Conservation (phyloP, 2,329 filamentous ascomycete species). For the Neoarthrinium moseri region DNA sequence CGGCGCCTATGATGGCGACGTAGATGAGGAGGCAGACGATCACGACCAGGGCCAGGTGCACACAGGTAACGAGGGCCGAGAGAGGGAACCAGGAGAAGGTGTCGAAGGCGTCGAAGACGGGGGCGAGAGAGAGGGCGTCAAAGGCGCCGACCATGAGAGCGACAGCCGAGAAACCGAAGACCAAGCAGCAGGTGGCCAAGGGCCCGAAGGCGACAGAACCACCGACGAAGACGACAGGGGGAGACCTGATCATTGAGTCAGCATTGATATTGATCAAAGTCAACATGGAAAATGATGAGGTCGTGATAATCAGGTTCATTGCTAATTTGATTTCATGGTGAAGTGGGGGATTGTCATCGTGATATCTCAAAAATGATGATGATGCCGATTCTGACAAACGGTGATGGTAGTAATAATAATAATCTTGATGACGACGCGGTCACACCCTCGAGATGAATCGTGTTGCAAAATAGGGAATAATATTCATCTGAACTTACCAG, state of each 20-base stretch:
- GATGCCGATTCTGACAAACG: no score
- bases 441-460: background rate
- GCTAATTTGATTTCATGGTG: background rate
- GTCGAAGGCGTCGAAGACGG: background rate
- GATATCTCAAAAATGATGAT: no score
- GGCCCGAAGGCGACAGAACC: background rate
- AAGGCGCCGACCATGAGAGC: no score
- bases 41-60: background rate
- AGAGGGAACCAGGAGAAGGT: background rate
- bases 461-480: background rate
- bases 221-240: background rate
- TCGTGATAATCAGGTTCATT: background rate
- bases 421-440: background rate
- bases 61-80: background rate
- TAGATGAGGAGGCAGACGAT: background rate
- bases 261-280: background rate
- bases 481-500: background rate
- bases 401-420: background rate
- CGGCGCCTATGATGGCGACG: background rate
- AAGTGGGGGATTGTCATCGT: no score
- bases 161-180: background rate
- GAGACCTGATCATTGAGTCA: background rate
- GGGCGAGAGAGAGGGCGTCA: background rate
- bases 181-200: no score
- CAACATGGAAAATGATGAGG: background rate